A percentile compares a stretch with the other conserved stretches of the same genome.
These are phyloP conservation scores for Diospyros lotus DNA, from an alignment of 148 eudicot genomes.

Conservation along the genomic window DNA sequence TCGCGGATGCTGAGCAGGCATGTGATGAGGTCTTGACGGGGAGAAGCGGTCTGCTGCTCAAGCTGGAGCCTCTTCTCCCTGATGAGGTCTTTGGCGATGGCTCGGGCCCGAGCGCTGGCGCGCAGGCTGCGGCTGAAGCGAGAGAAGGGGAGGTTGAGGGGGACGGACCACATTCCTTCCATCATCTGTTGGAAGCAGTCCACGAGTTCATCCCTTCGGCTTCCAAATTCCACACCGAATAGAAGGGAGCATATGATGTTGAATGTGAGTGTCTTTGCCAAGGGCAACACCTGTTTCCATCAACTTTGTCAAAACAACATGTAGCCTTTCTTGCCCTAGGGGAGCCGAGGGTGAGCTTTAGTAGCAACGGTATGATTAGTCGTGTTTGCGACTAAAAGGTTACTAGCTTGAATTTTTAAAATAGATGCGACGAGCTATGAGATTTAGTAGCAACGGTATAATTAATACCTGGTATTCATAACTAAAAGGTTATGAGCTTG, in stretches of 20 bases:
- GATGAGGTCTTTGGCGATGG: slow-evolving; percentile 26
- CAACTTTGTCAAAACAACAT: background rate
- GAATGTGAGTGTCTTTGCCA: slow-evolving; percentile 47
- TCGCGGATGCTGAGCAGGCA: slow-evolving; percentile 27
- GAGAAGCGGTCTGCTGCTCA: slow-evolving; percentile 19
- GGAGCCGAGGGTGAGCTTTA: too few relatives aligned
- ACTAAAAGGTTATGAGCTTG: too few relatives aligned
- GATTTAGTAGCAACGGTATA: too few relatives aligned
- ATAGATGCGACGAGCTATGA: too few relatives aligned
- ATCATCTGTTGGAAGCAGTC: slow-evolving; percentile 27
- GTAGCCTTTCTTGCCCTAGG: background rate
- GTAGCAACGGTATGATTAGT: too few relatives aligned
- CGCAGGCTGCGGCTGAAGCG: slow-evolving; percentile 31
- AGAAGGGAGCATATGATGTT: slow-evolving; percentile 47
- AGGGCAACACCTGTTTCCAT: slow-evolving; percentile 35
- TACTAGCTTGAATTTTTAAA: too few relatives aligned
- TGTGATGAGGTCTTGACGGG: slow-evolving; percentile 39
- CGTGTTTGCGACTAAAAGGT: too few relatives aligned
- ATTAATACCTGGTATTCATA: too few relatives aligned
- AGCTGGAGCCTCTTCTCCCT: slow-evolving; percentile 29
- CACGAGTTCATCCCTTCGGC: slow-evolving; percentile 23
- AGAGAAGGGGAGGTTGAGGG: slow-evolving; percentile 41
- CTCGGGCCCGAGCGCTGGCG: slow-evolving; percentile 27
- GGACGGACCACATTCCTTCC: slow-evolving; percentile 37
- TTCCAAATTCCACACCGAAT: slow-evolving; percentile 31